These are phyloP conservation scores for Nemophila menziesii DNA, from an alignment of 257 asterid genomes.

Conservation along the genomic window DNA sequence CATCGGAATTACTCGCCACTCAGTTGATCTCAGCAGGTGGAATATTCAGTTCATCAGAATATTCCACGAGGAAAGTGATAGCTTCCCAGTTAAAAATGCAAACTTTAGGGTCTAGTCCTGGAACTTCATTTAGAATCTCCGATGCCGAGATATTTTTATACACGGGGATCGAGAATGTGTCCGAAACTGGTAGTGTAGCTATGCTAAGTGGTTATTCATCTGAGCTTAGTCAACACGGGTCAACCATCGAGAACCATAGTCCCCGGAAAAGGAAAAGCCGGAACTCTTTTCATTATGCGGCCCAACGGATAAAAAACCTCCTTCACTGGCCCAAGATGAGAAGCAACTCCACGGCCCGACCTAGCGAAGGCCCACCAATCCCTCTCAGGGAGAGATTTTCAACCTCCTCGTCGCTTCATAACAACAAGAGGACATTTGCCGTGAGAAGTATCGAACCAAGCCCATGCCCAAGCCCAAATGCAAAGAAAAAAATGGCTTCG, in stretches of 20 bases:
- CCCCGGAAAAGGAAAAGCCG: conserved; percentile 21
- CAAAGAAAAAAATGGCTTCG: conserved; percentile 67
- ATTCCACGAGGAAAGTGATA: conserved; percentile 51
- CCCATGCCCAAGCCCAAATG: conserved; percentile 64
- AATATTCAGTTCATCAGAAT: conserved; percentile 50
- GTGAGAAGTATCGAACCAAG: conserved; percentile 53
- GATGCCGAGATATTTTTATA: conserved; percentile 63
- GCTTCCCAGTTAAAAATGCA: conserved; percentile 71
- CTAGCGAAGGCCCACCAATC: conserved; percentile 34
- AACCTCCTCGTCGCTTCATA: conserved; percentile 34
- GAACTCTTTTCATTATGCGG: conserved; percentile 25
- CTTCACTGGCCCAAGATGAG: conserved; percentile 62
- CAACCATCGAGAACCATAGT: conserved; percentile 13
- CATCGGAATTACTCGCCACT: conserved; percentile 52
- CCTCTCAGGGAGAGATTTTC: conserved; percentile 68
- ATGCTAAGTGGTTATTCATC: conserved; percentile 30
- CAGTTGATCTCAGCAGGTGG: conserved; percentile 82
- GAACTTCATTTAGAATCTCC: conserved; percentile 68
- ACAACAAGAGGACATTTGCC: conserved; percentile 63
- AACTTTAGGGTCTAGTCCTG: conserved; percentile 68
- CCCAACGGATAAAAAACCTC: conserved; percentile 42
- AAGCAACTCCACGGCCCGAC: conserved; percentile 7
- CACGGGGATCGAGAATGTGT: conserved; percentile 50
- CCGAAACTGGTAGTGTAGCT: conserved; percentile 30
- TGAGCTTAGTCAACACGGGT: conserved; percentile 21